Evolutionary conservation across 768 basidiomycete species (phyloP), one percentile per base, ranked within the genome.

Genomic region (Pulveroboletus sp.): DNA sequence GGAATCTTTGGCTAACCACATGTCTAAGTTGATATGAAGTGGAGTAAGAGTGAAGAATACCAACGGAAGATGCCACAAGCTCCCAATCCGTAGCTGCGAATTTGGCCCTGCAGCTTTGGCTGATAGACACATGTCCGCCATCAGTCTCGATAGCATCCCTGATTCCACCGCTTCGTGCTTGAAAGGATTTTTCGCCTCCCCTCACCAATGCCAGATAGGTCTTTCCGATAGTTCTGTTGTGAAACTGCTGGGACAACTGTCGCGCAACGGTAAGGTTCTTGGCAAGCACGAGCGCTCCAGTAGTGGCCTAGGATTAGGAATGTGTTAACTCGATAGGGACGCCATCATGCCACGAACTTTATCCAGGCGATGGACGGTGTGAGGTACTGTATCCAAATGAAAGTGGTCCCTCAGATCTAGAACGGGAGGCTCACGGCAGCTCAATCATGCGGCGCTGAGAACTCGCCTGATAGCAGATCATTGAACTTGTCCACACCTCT

Each of bases 131-230:
- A 27, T 76, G 68, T 0, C 83, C 84, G 2, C 62, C 54, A 46
- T 74, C 61, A 10, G 59, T 72, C 24, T 67, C 61, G 14, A 86
- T 62, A 4, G 71, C 56, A 18, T 67, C 65, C 31, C 70, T 66
- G 31, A 85, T 79, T 40, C 71, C 80, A 71, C 60, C 64, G 14
- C 53, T 61, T n/a, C 47, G 64, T 6, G 53, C 52, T 8, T 64
- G 49, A 51, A 85, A 82, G 0, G 76, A 73, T 47, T 75, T 67
- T 26, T 57, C 55, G 9, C 78, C 78, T 14, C 76, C 82, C 21
- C 78, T 72, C 1, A 86, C 82, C 27, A 87, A 64, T 0, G 85
- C 85, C 15, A 86, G 72, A 57, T 86, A 87, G 0, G 74, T 75
- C 58, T 86, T 86, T 21, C 72, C 61, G 10, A 85, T 67, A 0